These are phyloP conservation scores for Phytomonas francai DNA, from an alignment of 208 protist genomes.

Conservation along the genomic window DNA sequence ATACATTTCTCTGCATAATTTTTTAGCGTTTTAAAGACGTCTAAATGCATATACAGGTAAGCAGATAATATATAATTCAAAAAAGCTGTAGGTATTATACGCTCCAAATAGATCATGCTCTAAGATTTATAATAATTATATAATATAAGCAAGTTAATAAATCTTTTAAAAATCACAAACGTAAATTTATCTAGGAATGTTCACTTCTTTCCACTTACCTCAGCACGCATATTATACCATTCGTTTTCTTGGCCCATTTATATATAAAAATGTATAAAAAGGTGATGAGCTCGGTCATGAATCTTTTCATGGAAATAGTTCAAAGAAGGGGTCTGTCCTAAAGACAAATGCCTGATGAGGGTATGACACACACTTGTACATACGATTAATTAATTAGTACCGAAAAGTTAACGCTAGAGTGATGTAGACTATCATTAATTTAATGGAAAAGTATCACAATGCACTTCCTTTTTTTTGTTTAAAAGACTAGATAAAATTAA, in stretches of 20 bases:
- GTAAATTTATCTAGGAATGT: constrained; percentile 7
- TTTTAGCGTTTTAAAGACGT: neutral
- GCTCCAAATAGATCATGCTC: neutral
- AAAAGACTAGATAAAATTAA: neutral
- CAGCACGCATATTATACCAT: neutral
- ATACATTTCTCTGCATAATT: neutral
- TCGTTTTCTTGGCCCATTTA: no score
- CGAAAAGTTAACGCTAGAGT: neutral
- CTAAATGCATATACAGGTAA: constrained; percentile 1
- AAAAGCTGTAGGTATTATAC: neutral
- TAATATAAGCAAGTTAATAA: neutral
- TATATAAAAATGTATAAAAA: neutral
- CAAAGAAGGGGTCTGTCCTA: no score
- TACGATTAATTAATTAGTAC: neutral
- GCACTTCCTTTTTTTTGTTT: neutral
- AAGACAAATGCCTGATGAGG: neutral
- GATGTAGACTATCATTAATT: neutral
- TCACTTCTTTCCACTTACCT: neutral
- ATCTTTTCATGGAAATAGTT: neutral
- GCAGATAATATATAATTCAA: neutral
- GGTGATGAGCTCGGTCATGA: neutral
- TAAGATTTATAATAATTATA: neutral
- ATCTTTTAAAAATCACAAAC: neutral
- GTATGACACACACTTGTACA: neutral
- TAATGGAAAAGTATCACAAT: neutral